A percentile compares a stretch with the other conserved stretches of the same genome.
These are phyloP conservation scores for Pleomassaria siparia DNA, from an alignment of 2,329 filamentous ascomycete species.

Conservation along the genomic window DNA sequence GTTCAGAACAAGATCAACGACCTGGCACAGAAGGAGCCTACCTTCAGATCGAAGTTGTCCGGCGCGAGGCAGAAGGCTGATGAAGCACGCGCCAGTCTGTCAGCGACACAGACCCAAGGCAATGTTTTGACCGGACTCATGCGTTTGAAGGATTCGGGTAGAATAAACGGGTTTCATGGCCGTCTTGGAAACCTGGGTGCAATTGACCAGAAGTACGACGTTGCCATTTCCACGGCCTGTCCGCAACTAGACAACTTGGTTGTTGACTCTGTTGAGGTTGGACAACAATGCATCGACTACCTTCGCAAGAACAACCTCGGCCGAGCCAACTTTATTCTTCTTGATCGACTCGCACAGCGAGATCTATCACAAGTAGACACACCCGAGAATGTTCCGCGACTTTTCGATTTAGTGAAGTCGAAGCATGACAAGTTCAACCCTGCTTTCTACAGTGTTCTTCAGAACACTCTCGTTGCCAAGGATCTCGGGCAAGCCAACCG, in stretches of 20 bases:
- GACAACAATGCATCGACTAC: constrained; percentile 97
- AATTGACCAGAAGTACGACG: constrained; percentile 91
- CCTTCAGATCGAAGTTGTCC: constrained; percentile 80
- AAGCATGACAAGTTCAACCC: constrained; percentile 85
- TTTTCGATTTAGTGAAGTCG: constrained; percentile 89
- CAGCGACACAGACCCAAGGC: constrained; percentile 87
- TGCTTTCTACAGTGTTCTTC: constrained; percentile 92
- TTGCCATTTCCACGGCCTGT: constrained; percentile 97
- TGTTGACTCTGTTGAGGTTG: constrained; percentile 91
- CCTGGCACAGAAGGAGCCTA: constrained; percentile 75
- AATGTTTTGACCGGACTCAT: constrained; percentile 90
- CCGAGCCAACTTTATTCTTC: constrained; percentile 92
- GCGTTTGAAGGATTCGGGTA: constrained; percentile 91
- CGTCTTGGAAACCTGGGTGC: constrained; percentile 90
- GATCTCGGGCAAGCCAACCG: constrained; percentile 95
- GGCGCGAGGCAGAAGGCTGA: constrained; percentile 92
- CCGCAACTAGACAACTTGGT: constrained; percentile 92
- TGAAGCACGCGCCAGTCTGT: constrained; percentile 86
- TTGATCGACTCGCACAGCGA: constrained; percentile 80
- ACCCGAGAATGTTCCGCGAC: constrained; percentile 84
- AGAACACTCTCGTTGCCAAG: constrained; percentile 90
- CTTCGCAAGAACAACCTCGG: constrained; percentile 96
- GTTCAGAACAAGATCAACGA: constrained; percentile 72
- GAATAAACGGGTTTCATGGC: constrained; percentile 96
- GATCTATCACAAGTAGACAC: constrained; percentile 81